Evolutionary conservation across 768 basidiomycete genomes (phyloP).

Genomic region (Udeniomyces megalosporus): DNA sequence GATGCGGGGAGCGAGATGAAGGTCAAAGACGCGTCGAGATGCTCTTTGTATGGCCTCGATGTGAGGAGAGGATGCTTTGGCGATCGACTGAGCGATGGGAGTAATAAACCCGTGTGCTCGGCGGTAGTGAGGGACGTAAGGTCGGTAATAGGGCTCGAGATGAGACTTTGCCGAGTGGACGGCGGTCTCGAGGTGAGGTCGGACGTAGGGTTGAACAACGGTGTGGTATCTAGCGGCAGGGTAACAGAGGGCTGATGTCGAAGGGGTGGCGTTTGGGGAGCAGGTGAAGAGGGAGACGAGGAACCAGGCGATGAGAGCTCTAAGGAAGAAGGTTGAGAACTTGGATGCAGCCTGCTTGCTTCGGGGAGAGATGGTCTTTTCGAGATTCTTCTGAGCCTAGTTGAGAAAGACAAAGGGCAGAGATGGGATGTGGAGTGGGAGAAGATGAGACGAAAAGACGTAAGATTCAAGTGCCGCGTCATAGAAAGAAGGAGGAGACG

Average conservation of each 20-base stretch:
- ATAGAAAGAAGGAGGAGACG: too few relatives aligned
- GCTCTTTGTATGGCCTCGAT: slow-evolving; percentile 21
- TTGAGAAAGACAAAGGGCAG: too few relatives aligned
- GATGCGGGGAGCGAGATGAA: slow-evolving; percentile 19
- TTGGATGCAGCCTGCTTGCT: neutral
- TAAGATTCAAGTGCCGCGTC: too few relatives aligned
- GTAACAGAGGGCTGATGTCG: slow-evolving; percentile 22
- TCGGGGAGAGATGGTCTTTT: too few relatives aligned
- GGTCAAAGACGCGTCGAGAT: slow-evolving; percentile 12
- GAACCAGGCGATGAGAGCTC: slow-evolving; percentile 18
- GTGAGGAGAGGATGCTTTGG: slow-evolving; percentile 14
- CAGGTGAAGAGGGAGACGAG: slow-evolving; percentile 24
- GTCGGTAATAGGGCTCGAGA: slow-evolving; percentile 17
- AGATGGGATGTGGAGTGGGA: too few relatives aligned
- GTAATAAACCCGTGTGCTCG: neutral
- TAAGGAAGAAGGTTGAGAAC: neutral
- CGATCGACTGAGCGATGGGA: slow-evolving; percentile 21
- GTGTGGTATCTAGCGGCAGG: slow-evolving; percentile 24
- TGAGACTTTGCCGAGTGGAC: slow-evolving; percentile 6
- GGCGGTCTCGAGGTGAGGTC: slow-evolving; percentile 20
- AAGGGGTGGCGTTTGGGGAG: slow-evolving; percentile 19
- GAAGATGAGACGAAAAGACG: too few relatives aligned
- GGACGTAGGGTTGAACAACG: slow-evolving; percentile 24
- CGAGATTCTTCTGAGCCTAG: too few relatives aligned
- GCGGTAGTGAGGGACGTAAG: slow-evolving; percentile 17